Conservation (phyloP, 2,329 filamentous ascomycete species). For the Cadophora malorum region DNA sequence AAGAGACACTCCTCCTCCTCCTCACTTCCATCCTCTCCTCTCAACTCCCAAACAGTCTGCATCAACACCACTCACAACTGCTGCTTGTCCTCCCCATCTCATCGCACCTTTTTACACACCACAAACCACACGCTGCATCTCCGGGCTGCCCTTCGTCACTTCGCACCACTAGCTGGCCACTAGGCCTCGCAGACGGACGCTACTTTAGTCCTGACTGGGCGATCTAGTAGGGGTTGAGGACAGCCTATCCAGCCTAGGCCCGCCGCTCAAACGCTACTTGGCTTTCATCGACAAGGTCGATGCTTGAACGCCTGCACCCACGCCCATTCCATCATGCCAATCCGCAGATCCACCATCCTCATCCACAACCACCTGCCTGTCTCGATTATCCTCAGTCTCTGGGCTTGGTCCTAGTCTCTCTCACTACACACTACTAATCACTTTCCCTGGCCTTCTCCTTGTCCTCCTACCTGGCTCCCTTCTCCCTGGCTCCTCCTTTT, state of each 20-base stretch:
- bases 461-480: background rate
- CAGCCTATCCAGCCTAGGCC: slow-evolving; percentile 1
- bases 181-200: slow-evolving; percentile 11
- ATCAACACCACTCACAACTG: background rate
- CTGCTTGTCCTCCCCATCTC: background rate
- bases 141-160: slow-evolving; percentile 5
- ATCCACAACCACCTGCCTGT: slow-evolving; percentile 16
- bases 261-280: slow-evolving; percentile 4
- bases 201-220: slow-evolving; percentile 12
- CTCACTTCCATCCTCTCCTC: no score
- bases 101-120: no score
- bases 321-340: slow-evolving; percentile 27
- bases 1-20: no score
- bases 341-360: slow-evolving; percentile 24
- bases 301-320: slow-evolving; percentile 23
- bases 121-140: background rate
- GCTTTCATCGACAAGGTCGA: slow-evolving; percentile 16
- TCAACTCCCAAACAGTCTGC: background rate
- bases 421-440: background rate
- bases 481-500: slow-evolving; percentile 1
- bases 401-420: no score
- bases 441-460: background rate
- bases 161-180: background rate
- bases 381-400: background rate
- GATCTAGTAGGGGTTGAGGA: background rate